Base-by-base conservation (phyloP, 306 rosid genomes). In the Medicago lupulina region DNA sequence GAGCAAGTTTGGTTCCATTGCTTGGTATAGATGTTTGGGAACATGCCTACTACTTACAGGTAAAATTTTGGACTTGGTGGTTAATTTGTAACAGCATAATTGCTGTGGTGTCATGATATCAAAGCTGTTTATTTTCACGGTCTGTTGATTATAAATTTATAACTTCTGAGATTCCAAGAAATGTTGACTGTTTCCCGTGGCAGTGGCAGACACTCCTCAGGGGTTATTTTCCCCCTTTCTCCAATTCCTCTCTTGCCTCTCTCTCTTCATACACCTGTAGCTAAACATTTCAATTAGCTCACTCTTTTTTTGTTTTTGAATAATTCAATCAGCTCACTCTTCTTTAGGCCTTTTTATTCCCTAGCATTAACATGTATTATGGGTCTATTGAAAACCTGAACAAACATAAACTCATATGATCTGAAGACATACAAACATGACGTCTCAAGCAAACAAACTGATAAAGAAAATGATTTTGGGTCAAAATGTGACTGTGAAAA, bases 21-120 rank as follows among this genome's bases (percentile, higher is more conserved):
- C 88, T 96, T 72, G 99, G 99, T 12, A 82, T 96, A 53, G 99
- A 96, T 83, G 99, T 96, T 67, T 96, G 99, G 99, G 99, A 96
- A 87, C 99, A 96, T 53, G 98, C 99, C 2, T 96, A 96, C 83
- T 96, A 96, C 85, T 79, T 96, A 31, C 99, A 96, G 99, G 99
- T 96, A 87, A 73, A 77, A 67, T 67, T 73, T 77, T 70, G 67
- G 61, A 60, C 61, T 66, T 77, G 51, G 62, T 9, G 16, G 71
- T 55, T 72, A 46, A 23, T 58, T 67, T 23, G 8, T 66, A 60
- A 46, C 36, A 12, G 34, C n/a, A 17, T 65, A 51, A 66, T 77
- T 62, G 74, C 21, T 77, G 21, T 71, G 21, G n/a, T 68, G 59
- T 39, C 54, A 44, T 78, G 28, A 34, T 71, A 46, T 65, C 55